Percentiles rank a stretch among this genome's conserved stretches.
These are phyloP conservation scores for Boletus rufocinnamomeus DNA, from an alignment of 768 basidiomycete species.

Conservation along the genomic window DNA sequence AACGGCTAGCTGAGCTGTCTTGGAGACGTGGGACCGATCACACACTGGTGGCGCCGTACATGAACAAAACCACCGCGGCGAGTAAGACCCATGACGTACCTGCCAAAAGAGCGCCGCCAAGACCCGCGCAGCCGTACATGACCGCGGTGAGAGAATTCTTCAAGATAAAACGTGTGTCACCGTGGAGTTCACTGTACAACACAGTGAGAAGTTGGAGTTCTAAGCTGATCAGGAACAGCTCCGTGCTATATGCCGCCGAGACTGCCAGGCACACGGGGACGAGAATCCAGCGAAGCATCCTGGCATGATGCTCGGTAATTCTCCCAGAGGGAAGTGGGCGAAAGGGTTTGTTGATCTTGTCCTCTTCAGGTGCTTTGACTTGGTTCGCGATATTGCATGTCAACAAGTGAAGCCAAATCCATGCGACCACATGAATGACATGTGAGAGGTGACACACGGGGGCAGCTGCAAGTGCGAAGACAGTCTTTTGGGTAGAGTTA, in stretches of 20 bases:
- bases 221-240: constrained; percentile 34
- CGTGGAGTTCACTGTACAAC: constrained; percentile 38
- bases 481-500: constrained; percentile 23
- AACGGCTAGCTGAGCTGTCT: constrained; percentile 23
- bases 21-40: constrained; percentile 13
- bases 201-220: constrained; percentile 23
- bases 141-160: constrained; percentile 35
- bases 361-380: constrained; percentile 39
- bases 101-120: constrained; percentile 37
- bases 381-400: constrained; percentile 45
- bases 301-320: constrained; percentile 36
- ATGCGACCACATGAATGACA: constrained; percentile 31
- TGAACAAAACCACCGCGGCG: not conserved
- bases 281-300: constrained; percentile 38
- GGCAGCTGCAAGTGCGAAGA: constrained; percentile 33
- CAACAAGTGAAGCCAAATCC: constrained; percentile 47
- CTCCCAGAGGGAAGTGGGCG: constrained; percentile 46
- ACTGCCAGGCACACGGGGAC: constrained; percentile 34
- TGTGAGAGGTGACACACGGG: constrained; percentile 16
- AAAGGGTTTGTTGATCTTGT: constrained; percentile 42
- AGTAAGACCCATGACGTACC: constrained; percentile 20
- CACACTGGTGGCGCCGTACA: constrained; percentile 10
- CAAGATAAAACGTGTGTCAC: constrained; percentile 29
- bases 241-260: constrained; percentile 33
- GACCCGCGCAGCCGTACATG: constrained; percentile 36